phyloP scores from a whole-genome alignment of 768 basidiomycete genomes.

The Naganishia vishniacii region DNA sequence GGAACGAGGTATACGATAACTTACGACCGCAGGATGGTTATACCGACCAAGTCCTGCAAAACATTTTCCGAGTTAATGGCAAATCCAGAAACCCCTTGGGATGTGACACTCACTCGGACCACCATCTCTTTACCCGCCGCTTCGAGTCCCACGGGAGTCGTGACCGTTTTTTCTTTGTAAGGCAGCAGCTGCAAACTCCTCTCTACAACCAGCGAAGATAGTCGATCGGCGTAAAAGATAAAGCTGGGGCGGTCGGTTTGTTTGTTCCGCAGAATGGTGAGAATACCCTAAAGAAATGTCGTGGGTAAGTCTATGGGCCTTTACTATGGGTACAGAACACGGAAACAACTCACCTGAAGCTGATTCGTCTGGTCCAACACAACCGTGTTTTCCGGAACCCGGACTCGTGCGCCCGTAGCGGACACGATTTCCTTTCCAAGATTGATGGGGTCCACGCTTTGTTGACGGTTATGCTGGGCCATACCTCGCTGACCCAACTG shows the following conservation, averaged over 20 bases:
- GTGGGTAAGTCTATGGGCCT: not conserved
- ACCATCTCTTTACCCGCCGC: constrained; percentile 16
- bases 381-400: constrained; percentile 2
- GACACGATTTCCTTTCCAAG: not conserved
- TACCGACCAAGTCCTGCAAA: constrained; percentile 69
- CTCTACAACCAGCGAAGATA: constrained; percentile 79
- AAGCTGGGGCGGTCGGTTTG: constrained; percentile 76
- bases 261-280: constrained; percentile 73
- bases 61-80: not conserved
- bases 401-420: constrained; percentile 1
- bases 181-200: constrained; percentile 78
- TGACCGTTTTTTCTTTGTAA: constrained; percentile 56
- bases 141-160: constrained; percentile 59
- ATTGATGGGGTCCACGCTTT: constrained; percentile 32
- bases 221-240: constrained; percentile 81
- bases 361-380: constrained; percentile 75
- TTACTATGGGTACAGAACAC: too few species aligned
- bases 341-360: constrained; percentile 56
- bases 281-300: constrained; percentile 63
- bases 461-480: constrained; percentile 26
- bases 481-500: constrained; percentile 55
- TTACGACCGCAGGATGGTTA: constrained; percentile 80
- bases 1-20: constrained; percentile 41
- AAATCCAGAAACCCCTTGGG: not conserved
- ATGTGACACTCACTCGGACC: not conserved